phyloP scores from a whole-genome alignment of 108 stramenopile species.

The Parietichytrium sp. region DNA sequence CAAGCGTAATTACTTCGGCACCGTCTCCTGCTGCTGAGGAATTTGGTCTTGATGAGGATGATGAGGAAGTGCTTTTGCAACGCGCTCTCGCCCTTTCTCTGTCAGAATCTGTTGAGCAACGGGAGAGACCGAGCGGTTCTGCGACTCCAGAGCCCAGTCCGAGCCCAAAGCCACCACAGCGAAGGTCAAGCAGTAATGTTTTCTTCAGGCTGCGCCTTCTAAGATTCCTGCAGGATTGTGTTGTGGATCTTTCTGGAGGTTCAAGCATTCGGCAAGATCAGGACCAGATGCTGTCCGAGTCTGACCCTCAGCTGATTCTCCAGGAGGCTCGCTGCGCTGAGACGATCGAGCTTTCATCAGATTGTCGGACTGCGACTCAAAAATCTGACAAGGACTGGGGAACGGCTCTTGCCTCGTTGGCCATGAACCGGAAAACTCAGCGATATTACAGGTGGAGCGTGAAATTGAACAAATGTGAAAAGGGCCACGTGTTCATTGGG shows the following conservation, averaged over 20 bases:
- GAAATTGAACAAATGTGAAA: constrained; percentile 38
- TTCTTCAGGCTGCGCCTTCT: background rate
- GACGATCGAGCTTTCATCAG: background rate
- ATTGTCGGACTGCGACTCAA: constrained; percentile 13
- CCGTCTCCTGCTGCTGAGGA: background rate
- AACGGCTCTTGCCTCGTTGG: background rate
- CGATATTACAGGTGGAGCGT: constrained; percentile 8
- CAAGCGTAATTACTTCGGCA: no score
- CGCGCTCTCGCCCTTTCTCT: background rate
- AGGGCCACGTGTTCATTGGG: constrained; percentile 61
- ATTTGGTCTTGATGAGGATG: background rate
- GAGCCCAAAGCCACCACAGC: background rate
- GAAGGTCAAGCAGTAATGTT: background rate
- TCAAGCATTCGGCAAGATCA: no score
- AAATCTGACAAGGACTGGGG: constrained; percentile 29
- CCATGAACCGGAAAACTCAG: background rate
- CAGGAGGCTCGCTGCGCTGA: constrained; percentile 34
- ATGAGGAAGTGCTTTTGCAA: constrained; percentile 25
- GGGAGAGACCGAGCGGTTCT: background rate
- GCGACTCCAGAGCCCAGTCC: background rate
- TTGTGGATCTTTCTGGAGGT: background rate
- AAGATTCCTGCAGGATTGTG: background rate
- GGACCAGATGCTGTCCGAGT: background rate
- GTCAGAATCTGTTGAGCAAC: background rate
- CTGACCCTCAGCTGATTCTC: background rate